Percentiles rank a stretch among this genome's conserved stretches.
Evolutionary conservation across 2,329 filamentous ascomycete species (phyloP).

Genomic region (Cladophialophora exuberans): DNA sequence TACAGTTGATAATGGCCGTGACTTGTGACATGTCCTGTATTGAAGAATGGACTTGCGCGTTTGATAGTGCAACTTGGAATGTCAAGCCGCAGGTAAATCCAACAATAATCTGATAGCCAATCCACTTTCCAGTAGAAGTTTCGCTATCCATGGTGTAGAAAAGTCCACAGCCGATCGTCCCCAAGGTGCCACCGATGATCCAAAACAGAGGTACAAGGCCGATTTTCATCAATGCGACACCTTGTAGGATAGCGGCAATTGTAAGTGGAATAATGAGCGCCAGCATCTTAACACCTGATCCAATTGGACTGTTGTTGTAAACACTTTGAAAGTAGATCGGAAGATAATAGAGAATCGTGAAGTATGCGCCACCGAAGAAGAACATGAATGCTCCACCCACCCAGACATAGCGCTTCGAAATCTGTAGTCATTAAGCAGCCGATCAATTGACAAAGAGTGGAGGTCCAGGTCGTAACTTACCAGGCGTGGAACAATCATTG

Average conservation of each 20-base stretch:
- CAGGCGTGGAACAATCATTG: conserved; percentile 36
- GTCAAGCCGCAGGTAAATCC: conserved; percentile 34
- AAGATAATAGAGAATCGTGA: conserved; percentile 50
- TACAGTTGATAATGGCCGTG: conserved; percentile 22
- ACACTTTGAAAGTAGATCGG: conserved; percentile 55
- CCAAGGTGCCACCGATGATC: conserved; percentile 31
- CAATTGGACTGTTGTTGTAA: conserved; percentile 36
- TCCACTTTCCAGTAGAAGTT: conserved; percentile 37
- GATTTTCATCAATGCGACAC: conserved; percentile 14
- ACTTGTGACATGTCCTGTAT: conserved; percentile 1
- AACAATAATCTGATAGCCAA: conserved; percentile 42
- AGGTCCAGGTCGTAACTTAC: too few relatives aligned
- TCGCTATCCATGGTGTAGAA: conserved; percentile 38
- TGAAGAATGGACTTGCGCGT: conserved; percentile 3
- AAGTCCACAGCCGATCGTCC: conserved; percentile 37
- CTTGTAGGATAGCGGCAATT: conserved; percentile 36
- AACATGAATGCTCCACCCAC: background rate
- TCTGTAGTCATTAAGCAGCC: conserved; percentile 22
- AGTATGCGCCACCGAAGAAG: conserved; percentile 26
- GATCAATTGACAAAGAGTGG: too few relatives aligned
- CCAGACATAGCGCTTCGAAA: conserved; percentile 26
- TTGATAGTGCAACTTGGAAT: conserved; percentile 27
- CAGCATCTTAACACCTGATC: conserved; percentile 48
- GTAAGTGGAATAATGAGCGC: conserved; percentile 44
- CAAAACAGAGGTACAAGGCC: conserved; percentile 31